Base-by-base conservation (phyloP, 2,329 filamentous ascomycete genomes). In the Pseudopithomyces chartarum region DNA sequence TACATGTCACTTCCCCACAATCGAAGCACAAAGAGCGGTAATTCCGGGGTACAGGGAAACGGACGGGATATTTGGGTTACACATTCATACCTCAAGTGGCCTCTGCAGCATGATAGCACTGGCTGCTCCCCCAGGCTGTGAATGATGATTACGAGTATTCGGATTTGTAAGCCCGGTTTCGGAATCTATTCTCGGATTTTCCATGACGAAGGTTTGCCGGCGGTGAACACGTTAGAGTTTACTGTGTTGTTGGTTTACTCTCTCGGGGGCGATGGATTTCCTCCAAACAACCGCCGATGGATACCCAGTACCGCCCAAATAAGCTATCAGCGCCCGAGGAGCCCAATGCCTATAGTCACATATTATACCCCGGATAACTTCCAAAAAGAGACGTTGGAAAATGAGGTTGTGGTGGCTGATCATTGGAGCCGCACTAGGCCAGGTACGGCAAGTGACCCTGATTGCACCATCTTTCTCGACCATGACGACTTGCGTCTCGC, bases 1-100 rank as follows among this genome's bases (percentile, higher is more conserved):
- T 22, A n/a, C 22, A 42, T 38, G 33, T 19, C 33, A 7, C 20
- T 50, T 58, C 51, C 55, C 55, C 55, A 55, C 56, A 58, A 22
- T 52, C 4, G 23, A 17, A 48, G 17, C 7, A 32, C 22, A 17
- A 43, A 36, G 10, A 22, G 36, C 13, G 11, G 48, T 32, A 38
- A 26, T 38, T 36, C 45, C 45, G 54, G 48, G 44, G 48, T 39
- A 39, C 46, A 34, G 33, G 34, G 32, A 12, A 26, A 12, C 17
- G 22, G 40, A 19, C 42, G 45, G 36, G 33, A 43, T 15, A 8
- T 44, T 36, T 44, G 38, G 32, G 36, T 32, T 39, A 26, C 22
- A 15, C 22, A 10, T 3, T 23, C 10, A 17, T 19, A 17, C 13
- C 3, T 5, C 29, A 20, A 13, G n/a, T 23, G 40, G 43, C 38